Conservation (phyloP, 345 rosid species). For the Pugionium cornutum region DNA sequence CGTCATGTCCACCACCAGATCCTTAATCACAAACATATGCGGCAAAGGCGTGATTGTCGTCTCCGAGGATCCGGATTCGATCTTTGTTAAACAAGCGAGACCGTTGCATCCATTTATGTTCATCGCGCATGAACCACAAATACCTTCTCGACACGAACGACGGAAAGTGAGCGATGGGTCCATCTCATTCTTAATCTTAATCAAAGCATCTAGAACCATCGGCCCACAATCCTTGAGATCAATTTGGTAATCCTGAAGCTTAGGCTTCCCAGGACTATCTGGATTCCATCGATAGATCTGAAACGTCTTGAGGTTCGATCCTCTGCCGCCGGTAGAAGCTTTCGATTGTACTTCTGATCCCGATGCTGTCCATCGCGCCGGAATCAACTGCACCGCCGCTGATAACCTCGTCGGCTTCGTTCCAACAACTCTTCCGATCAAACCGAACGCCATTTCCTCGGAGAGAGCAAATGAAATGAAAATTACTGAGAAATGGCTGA, state of each 20-base stretch:
- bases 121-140: conserved; percentile 97
- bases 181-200: conserved; percentile 96
- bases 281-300: conserved; percentile 97
- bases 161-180: conserved; percentile 92
- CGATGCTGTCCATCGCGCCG: conserved; percentile 49
- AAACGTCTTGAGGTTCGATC: conserved; percentile 57
- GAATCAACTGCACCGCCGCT: conserved; percentile 41
- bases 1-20: conserved; percentile 95
- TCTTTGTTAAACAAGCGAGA: conserved; percentile 88
- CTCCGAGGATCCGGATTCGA: conserved; percentile 42
- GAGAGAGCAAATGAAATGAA: conserved; percentile 8
- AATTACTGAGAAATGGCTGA: not conserved
- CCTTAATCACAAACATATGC: conserved; percentile 94
- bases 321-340: conserved; percentile 43
- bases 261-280: conserved; percentile 69
- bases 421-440: conserved; percentile 50
- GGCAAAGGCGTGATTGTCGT: conserved; percentile 77
- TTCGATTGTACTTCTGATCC: conserved; percentile 59
- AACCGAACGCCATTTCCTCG: conserved; percentile 49
- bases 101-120: conserved; percentile 96
- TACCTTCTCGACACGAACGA: conserved; percentile 95
- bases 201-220: conserved; percentile 91
- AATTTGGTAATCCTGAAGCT: conserved; percentile 67
- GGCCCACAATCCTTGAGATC: conserved; percentile 92
- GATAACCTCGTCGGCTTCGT: conserved; percentile 32